Evolutionary conservation across 306 rosid genomes (phyloP).

Genomic region (peach (Prunus persica)): DNA sequence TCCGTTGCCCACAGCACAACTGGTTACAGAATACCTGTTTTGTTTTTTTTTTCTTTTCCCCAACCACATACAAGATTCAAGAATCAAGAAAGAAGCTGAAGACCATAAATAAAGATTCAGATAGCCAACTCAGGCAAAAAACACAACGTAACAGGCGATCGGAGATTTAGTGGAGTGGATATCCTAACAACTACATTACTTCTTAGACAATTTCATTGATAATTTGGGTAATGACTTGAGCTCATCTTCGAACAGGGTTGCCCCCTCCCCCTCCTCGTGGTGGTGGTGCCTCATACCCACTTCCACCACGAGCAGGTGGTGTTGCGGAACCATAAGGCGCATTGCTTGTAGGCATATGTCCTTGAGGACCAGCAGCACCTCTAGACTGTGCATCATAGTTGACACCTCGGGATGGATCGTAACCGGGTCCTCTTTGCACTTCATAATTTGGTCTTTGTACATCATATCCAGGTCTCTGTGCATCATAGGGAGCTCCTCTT

Average conservation of each 20-base stretch:
- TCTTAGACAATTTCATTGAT: background rate
- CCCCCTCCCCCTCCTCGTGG: conserved; percentile 64
- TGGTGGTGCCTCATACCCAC: conserved; percentile 49
- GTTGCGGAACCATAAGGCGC: conserved; percentile 61
- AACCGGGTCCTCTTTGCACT: conserved; percentile 47
- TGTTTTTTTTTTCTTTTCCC: background rate
- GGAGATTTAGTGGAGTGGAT: background rate
- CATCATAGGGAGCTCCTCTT: conserved; percentile 47
- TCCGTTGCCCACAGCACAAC: background rate
- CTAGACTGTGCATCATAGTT: conserved; percentile 69
- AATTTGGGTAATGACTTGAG: conserved; percentile 3
- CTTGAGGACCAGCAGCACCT: conserved; percentile 53
- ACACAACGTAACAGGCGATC: background rate
- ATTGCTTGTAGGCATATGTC: conserved; percentile 49
- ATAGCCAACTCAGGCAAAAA: background rate
- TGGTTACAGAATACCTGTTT: background rate
- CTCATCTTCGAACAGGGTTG: conserved; percentile 69
- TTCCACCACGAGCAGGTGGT: conserved; percentile 53
- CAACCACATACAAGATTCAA: background rate
- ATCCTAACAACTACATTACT: background rate
- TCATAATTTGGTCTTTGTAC: conserved; percentile 51
- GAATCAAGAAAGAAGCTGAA: background rate
- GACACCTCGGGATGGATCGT: conserved; percentile 47
- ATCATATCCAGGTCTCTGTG: conserved; percentile 52
- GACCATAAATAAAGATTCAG: conserved; percentile 9